Percentiles rank a stretch among this genome's conserved stretches.
These are phyloP conservation scores for Eragrostis curvula DNA, from an alignment of 176 grass and related monocot genomes.

Conservation along the genomic window DNA sequence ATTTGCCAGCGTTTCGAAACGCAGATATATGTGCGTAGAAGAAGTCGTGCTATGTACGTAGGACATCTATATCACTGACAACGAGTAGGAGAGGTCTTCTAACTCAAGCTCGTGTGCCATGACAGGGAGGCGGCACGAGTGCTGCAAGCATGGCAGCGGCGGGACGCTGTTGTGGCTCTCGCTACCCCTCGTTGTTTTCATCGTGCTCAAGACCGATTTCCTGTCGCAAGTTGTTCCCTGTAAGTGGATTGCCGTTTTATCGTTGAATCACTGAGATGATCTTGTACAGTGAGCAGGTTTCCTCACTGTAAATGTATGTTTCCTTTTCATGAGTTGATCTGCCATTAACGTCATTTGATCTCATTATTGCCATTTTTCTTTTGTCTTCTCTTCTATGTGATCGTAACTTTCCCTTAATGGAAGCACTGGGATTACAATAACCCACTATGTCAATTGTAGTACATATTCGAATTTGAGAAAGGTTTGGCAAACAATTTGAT, in stretches of 20 bases:
- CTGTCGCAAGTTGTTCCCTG: slow-evolving; percentile 14
- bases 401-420: neutral
- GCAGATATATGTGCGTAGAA: neutral
- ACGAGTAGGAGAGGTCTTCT: neutral
- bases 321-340: neutral
- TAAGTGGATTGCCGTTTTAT: neutral
- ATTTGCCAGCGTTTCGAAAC: neutral
- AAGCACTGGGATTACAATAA: neutral
- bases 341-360: neutral
- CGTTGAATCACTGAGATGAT: neutral
- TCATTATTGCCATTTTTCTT: neutral
- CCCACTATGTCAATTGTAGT: neutral
- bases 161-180: slow-evolving; percentile 26
- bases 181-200: slow-evolving; percentile 33
- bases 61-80: neutral
- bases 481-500: too few species aligned
- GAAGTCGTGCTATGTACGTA: neutral
- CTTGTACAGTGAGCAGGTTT: too few species aligned
- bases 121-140: slow-evolving; percentile 26
- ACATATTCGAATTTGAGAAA: too few species aligned
- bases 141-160: slow-evolving; percentile 5
- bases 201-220: slow-evolving; percentile 35
- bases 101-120: slow-evolving; percentile 23
- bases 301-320: neutral
- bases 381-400: neutral